phyloP scores from a whole-genome alignment of 495 filamentous ascomycete genomes.

The Penicillium pancosmium region DNA sequence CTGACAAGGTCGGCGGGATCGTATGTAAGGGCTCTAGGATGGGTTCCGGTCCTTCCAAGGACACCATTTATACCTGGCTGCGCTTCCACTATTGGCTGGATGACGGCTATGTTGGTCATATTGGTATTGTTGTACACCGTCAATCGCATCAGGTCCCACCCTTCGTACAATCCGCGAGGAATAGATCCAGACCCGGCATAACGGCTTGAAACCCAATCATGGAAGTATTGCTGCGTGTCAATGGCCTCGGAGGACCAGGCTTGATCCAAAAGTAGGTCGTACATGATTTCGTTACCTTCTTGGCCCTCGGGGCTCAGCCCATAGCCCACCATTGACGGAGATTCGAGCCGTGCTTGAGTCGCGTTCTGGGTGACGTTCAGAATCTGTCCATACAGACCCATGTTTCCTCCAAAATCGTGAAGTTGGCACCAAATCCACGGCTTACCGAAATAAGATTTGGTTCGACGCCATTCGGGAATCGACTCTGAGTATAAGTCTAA shows the following conservation, averaged over 20 bases:
- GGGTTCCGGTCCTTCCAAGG: slow-evolving; percentile 40
- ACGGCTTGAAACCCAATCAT: slow-evolving; percentile 47
- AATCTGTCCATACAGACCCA: slow-evolving; percentile 56
- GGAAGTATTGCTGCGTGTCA: slow-evolving; percentile 49
- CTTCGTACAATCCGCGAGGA: slow-evolving; percentile 40
- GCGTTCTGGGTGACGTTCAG: slow-evolving; percentile 51
- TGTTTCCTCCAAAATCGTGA: slow-evolving; percentile 54
- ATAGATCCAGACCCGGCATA: slow-evolving; percentile 41
- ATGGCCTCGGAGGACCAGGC: slow-evolving; percentile 49
- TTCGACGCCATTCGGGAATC: slow-evolving; percentile 54
- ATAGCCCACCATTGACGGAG: slow-evolving; percentile 46
- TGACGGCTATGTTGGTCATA: slow-evolving; percentile 41
- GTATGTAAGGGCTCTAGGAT: slow-evolving; percentile 49
- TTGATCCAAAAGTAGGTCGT: slow-evolving; percentile 53
- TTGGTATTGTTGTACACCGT: slow-evolving; percentile 58
- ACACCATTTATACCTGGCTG: slow-evolving; percentile 43
- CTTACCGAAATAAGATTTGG: slow-evolving; percentile 54
- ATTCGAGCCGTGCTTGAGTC: slow-evolving; percentile 43
- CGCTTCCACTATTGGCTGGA: slow-evolving; percentile 52
- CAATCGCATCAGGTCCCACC: slow-evolving; percentile 51
- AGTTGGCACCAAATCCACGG: slow-evolving; percentile 57
- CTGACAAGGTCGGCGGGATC: slow-evolving; percentile 38
- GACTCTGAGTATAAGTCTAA: slow-evolving; percentile 56
- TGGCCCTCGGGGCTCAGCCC: slow-evolving; percentile 54
- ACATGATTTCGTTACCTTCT: slow-evolving; percentile 59